Conservation (phyloP, 345 rosid species). For the Cardamine chenopodiifolia region DNA sequence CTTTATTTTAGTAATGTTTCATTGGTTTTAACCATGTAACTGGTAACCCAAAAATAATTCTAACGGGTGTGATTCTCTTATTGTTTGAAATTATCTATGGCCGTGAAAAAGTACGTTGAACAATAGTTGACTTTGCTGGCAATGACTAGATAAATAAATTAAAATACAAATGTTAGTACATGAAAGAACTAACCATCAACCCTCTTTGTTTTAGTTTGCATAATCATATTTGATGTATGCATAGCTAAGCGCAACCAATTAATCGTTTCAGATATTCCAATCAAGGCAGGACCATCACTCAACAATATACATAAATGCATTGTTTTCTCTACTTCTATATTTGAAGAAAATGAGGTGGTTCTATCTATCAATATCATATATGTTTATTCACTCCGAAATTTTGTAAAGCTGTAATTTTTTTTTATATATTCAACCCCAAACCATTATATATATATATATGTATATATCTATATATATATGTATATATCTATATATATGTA, state of each 20-base stretch:
- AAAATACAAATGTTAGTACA: neutral
- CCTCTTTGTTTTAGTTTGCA: neutral
- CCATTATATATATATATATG: too few species aligned
- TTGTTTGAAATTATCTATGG: conserved; percentile 8
- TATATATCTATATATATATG: too few species aligned
- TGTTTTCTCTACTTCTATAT: neutral
- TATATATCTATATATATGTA: too few species aligned
- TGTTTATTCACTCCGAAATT: neutral
- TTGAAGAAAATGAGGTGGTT: neutral
- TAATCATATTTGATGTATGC: neutral
- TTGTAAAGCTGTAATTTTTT: neutral
- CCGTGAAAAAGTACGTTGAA: conserved; percentile 5
- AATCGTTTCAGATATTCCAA: neutral
- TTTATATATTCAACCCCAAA: too few species aligned
- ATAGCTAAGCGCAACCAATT: neutral
- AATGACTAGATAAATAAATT: neutral
- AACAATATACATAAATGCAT: neutral
- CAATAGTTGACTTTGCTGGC: neutral
- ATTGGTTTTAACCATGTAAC: neutral
- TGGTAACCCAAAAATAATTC: neutral
- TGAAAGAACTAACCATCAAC: neutral
- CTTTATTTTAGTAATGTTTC: neutral
- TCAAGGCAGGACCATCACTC: neutral
- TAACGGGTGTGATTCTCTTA: neutral
- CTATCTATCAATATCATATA: neutral